A percentile compares a stretch with the other conserved stretches of the same genome.
Conservation (phyloP, 768 basidiomycete species). For the Agaricus subrufescens region DNA sequence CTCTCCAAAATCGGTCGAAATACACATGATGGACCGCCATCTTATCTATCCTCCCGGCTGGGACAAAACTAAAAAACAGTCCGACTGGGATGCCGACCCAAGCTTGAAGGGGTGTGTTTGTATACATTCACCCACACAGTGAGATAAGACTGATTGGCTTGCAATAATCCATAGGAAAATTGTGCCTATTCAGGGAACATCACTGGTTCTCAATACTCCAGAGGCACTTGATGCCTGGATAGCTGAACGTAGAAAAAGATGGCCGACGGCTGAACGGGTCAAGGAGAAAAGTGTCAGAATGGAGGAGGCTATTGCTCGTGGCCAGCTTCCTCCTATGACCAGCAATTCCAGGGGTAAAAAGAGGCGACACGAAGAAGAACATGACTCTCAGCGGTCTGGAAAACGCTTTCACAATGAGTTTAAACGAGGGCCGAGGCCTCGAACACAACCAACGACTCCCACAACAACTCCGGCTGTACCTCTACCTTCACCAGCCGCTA, state of each 20-base stretch:
- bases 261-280: constrained; percentile 66
- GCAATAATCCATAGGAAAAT: constrained; percentile 45
- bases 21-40: constrained; percentile 89
- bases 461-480: no score
- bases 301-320: constrained; percentile 75
- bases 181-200: constrained; percentile 77
- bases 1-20: constrained; percentile 65
- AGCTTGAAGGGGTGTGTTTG: constrained; percentile 65
- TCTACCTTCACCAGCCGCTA: neutral
- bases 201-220: constrained; percentile 69
- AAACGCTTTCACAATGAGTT: neutral
- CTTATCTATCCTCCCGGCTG: constrained; percentile 76
- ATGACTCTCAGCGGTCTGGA: neutral
- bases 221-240: constrained; percentile 85
- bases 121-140: neutral
- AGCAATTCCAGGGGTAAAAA: constrained; percentile 36
- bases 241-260: constrained; percentile 81
- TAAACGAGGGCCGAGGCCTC: neutral
- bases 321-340: constrained; percentile 58
- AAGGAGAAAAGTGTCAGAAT: constrained; percentile 79
- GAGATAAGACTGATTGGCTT: neutral
- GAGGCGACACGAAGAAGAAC: constrained; percentile 30
- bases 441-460: neutral
- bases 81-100: constrained; percentile 80
- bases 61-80: constrained; percentile 43